These are phyloP conservation scores for Novakomyces olei DNA, from an alignment of 805 yeast genomes.

Conservation along the genomic window DNA sequence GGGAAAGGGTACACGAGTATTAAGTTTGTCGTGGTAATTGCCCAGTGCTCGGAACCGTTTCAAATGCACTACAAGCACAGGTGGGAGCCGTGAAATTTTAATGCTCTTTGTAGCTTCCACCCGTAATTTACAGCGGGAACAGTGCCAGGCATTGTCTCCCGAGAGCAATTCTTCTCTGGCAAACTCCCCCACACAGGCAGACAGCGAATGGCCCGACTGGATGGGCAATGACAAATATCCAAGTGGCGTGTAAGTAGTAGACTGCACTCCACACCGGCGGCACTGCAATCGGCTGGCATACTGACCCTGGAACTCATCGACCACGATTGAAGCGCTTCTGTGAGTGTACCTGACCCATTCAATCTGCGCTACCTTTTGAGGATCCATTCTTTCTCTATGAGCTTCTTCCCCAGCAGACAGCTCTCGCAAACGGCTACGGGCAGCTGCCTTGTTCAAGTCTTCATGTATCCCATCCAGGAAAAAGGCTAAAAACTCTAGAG, in stretches of 20 bases:
- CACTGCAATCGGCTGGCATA: constrained; percentile 61
- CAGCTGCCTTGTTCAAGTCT: constrained; percentile 51
- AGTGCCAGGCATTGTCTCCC: constrained; percentile 64
- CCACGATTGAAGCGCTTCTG: constrained; percentile 57
- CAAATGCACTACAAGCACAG: constrained; percentile 56
- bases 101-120: constrained; percentile 47
- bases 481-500: constrained; percentile 60
- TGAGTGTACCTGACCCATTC: constrained; percentile 82
- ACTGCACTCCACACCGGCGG: constrained; percentile 45
- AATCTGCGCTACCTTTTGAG: constrained; percentile 61
- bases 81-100: constrained; percentile 56
- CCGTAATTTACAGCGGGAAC: constrained; percentile 48
- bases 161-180: constrained; percentile 51
- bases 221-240: constrained; percentile 63
- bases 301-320: constrained; percentile 75
- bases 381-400: constrained; percentile 46
- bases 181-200: constrained; percentile 57
- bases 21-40: constrained; percentile 24
- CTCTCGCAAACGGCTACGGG: constrained; percentile 30
- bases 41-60: constrained; percentile 42
- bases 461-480: constrained; percentile 60
- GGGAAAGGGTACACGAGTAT: constrained; percentile 4
- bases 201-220: constrained; percentile 19
- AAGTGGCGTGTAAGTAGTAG: constrained; percentile 72
- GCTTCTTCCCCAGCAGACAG: constrained; percentile 51